phyloP scores from a whole-genome alignment of 805 yeast species.

The Sungouiozyma ichnusensis region DNA sequence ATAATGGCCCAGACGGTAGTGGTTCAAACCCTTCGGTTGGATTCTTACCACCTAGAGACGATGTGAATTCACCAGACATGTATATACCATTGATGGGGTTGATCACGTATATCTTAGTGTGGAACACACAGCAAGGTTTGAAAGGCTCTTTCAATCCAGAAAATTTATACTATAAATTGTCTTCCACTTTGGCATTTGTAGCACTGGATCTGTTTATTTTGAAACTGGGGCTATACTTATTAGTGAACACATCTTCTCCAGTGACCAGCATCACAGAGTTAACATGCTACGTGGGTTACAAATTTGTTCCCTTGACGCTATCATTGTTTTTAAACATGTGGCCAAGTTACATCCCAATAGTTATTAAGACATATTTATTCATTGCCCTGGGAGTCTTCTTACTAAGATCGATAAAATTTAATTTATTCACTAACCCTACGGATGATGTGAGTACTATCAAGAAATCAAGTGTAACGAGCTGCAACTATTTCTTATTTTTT shows the following conservation, averaged over 20 bases:
- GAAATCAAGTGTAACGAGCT: conserved; percentile 58
- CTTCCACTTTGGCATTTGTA: conserved; percentile 77
- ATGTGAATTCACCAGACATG: conserved; percentile 90
- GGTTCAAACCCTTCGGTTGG: conserved; percentile 7
- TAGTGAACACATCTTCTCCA: conserved; percentile 29
- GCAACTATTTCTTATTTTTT: conserved; percentile 78
- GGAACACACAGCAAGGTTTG: conserved; percentile 79
- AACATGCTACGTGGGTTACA: conserved; percentile 85
- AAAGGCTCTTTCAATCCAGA: conserved; percentile 90
- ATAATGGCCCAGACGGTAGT: background rate
- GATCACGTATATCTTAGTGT: conserved; percentile 72
- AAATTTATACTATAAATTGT: conserved; percentile 74
- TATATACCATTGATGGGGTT: conserved; percentile 92
- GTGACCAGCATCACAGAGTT: conserved; percentile 61
- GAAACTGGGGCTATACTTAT: conserved; percentile 72
- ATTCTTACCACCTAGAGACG: conserved; percentile 63
- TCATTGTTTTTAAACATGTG: conserved; percentile 43
- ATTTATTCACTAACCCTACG: conserved; percentile 38
- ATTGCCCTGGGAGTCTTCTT: conserved; percentile 55
- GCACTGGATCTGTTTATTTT: conserved; percentile 65
- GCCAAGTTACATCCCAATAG: conserved; percentile 32
- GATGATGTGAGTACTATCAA: conserved; percentile 37
- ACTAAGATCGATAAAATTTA: conserved; percentile 43
- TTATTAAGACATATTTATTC: conserved; percentile 40
- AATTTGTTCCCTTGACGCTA: conserved; percentile 71